phyloP scores from a whole-genome alignment of 1,284 basidiomycete genomes.

The Ceratobasidium papillatum region DNA sequence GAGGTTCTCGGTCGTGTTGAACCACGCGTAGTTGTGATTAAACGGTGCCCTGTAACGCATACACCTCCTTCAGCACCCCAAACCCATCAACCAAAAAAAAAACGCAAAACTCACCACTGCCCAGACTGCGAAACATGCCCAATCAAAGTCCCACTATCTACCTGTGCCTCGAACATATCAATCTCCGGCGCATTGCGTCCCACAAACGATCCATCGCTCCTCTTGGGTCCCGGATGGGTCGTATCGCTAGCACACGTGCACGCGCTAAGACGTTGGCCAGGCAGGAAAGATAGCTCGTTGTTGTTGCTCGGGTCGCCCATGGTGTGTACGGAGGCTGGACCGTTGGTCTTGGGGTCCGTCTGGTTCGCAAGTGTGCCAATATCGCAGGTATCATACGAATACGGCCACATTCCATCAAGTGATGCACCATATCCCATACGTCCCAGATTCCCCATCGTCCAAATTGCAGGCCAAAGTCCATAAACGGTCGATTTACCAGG shows the following conservation, averaged over 20 bases:
- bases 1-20: slow-evolving; percentile 50
- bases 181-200: slow-evolving; percentile 67
- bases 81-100: neutral
- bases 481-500: slow-evolving; percentile 68
- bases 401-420: slow-evolving; percentile 60
- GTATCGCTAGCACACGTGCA: slow-evolving; percentile 77
- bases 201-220: slow-evolving; percentile 65
- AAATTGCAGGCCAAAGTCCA: slow-evolving; percentile 78
- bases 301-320: slow-evolving; percentile 51
- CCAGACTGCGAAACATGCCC: slow-evolving; percentile 68
- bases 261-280: slow-evolving; percentile 80
- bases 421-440: slow-evolving; percentile 64
- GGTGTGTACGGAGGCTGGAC: slow-evolving; percentile 51
- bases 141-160: slow-evolving; percentile 48
- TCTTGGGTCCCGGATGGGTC: slow-evolving; percentile 76
- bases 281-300: slow-evolving; percentile 68
- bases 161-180: slow-evolving; percentile 50
- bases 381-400: slow-evolving; percentile 55
- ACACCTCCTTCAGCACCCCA: neutral
- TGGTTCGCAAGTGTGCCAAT: slow-evolving; percentile 58
- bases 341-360: slow-evolving; percentile 45
- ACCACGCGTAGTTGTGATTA: slow-evolving; percentile 50
- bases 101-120: slow-evolving; percentile 44
- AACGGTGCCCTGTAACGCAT: slow-evolving; percentile 60
- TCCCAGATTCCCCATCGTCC: slow-evolving; percentile 67